Evolutionary conservation across 805 yeast genomes (phyloP), one percentile per base, ranked within the genome.

Genomic region (Kluyveromyces wickerhamii): DNA sequence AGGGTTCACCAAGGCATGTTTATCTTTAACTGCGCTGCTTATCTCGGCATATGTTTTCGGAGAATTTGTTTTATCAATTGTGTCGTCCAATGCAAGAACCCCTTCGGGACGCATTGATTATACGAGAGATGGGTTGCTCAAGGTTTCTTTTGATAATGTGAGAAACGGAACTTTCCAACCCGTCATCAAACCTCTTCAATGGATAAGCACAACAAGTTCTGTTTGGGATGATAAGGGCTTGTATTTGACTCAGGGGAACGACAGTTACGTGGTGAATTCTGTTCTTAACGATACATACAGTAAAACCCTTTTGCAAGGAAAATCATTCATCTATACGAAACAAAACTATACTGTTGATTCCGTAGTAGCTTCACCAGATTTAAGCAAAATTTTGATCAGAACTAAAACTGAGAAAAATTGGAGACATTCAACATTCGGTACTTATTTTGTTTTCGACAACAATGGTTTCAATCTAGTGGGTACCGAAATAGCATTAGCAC

Each of bases 291-390:
- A 44, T 20, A 37, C 38, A 6, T 77, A 66, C 43, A 60, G 67
- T 13, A 57, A 65, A 25, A 43, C 66, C 0, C 57, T 83, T 11
- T 74, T 69, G 50, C 63, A 72, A 23, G 77, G 77, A 7, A 60
- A 71, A 2, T 37, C 51, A 0, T 71, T 82, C 44, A 43, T 40
- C 1, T 63, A 57, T 39, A 57, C 65, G 1, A 68, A 62, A 3
- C 39, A 44, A 1, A 53, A 56, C 9, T 72, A 70, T 44, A 57
- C 57, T 0, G 71, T 83, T 21, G 77, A 74, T 33, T 59, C 60
- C 14, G 61, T 81, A 16, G 65, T 63, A 1, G 81, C 87, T 3
- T 78, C 87, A 21, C 85, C 88, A 26, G 72, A 82, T 57, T 63
- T 82, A 49, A 54, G 62, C 21, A 63, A 59, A 40, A 80, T 84